Evolutionary conservation across 1,139 yeast genomes (phyloP).

Genomic region (Scheffersomyces segobiensis): DNA sequence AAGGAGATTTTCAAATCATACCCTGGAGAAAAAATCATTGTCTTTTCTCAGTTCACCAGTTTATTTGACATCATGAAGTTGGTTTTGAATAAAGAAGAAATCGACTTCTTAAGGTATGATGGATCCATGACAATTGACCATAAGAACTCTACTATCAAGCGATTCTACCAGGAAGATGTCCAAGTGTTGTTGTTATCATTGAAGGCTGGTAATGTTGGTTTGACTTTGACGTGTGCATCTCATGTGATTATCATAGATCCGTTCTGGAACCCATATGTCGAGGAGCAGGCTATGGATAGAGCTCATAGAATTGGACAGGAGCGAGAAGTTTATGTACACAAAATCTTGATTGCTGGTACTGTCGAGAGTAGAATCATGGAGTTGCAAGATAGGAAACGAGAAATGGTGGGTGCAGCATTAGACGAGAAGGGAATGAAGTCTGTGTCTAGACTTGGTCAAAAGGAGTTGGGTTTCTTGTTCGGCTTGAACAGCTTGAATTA

Average conservation of each 20-base stretch:
- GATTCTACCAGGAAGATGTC: slow-evolving; percentile 59
- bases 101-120: slow-evolving; percentile 66
- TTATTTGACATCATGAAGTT: slow-evolving; percentile 70
- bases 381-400: slow-evolving; percentile 72
- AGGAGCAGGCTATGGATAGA: slow-evolving; percentile 94
- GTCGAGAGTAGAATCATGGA: slow-evolving; percentile 86
- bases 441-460: slow-evolving; percentile 64
- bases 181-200: slow-evolving; percentile 70
- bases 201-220: slow-evolving; percentile 91
- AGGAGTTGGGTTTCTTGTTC: slow-evolving; percentile 77
- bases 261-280: slow-evolving; percentile 96
- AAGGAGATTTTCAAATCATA: slow-evolving; percentile 38
- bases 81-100: slow-evolving; percentile 48
- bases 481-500: slow-evolving; percentile 50
- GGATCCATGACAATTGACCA: slow-evolving; percentile 74
- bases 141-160: slow-evolving; percentile 61
- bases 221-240: slow-evolving; percentile 89
- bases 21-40: slow-evolving; percentile 64
- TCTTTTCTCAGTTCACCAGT: slow-evolving; percentile 84
- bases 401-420: slow-evolving; percentile 72
- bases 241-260: slow-evolving; percentile 91
- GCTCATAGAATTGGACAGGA: slow-evolving; percentile 92
- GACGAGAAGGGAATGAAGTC: slow-evolving; percentile 73
- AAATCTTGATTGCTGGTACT: slow-evolving; percentile 63
- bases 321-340: slow-evolving; percentile 70